A percentile compares a stretch with the other conserved stretches of the same genome.
Conservation (phyloP, 208 protist genomes). For the Crithidia mellificae region DNA sequence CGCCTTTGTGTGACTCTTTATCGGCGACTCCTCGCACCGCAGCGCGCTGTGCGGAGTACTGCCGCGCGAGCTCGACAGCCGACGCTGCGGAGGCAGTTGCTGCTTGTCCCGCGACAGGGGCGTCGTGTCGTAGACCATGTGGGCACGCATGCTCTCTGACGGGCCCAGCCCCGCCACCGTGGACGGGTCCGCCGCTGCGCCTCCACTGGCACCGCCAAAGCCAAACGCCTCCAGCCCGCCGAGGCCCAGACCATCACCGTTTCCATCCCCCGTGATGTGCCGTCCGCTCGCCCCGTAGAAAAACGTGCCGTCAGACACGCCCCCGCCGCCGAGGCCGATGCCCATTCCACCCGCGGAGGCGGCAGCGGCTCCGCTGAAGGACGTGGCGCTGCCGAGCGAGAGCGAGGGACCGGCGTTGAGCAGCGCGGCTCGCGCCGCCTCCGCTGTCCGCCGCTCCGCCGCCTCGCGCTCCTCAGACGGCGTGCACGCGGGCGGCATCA, state of each 20-base stretch:
- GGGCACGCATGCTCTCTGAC: conserved; percentile 48
- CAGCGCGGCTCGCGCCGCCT: conserved; percentile 24
- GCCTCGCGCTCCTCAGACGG: conserved; percentile 54
- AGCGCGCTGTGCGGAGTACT: neutral
- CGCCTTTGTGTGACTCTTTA: neutral
- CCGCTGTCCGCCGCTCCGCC: conserved; percentile 18
- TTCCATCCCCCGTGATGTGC: conserved; percentile 1
- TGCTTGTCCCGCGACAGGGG: too few species aligned
- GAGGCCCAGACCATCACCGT: neutral
- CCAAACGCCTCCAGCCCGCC: neutral
- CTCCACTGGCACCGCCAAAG: neutral
- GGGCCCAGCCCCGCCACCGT: conserved; percentile 17
- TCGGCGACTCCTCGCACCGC: conserved; percentile 16
- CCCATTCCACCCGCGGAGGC: neutral
- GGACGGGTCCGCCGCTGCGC: neutral
- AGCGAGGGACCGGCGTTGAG: conserved; percentile 12
- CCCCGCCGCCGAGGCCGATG: too few species aligned
- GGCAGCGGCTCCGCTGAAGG: conserved; percentile 4
- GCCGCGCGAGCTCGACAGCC: neutral
- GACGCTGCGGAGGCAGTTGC: neutral
- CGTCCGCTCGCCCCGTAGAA: conserved; percentile 29
- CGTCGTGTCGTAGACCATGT: conserved; percentile 48
- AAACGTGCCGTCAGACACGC: conserved; percentile 25
- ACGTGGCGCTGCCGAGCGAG: conserved; percentile 11
- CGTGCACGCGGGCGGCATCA: conserved; percentile 31